Evolutionary conservation across 2,329 filamentous ascomycete species (phyloP).

Genomic region (Nemania sp.): DNA sequence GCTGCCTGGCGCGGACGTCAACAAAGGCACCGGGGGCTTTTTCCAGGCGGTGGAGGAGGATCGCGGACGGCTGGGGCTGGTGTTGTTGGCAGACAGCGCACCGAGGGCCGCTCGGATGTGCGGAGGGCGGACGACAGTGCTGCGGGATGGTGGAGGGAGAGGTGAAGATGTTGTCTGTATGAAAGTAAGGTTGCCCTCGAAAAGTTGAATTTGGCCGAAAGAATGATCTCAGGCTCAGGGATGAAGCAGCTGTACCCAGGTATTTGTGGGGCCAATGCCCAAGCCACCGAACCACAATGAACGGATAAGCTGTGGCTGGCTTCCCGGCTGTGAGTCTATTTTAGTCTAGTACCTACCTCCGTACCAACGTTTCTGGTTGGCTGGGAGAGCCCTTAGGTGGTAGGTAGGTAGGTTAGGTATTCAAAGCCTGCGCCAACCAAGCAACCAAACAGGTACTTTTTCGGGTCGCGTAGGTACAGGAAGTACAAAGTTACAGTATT

Average conservation of each 20-base stretch:
- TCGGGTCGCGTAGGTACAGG: too few species aligned
- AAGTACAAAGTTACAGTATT: too few species aligned
- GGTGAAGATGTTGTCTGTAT: constrained; percentile 33
- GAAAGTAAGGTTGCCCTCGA: constrained; percentile 33
- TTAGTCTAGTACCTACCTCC: too few species aligned
- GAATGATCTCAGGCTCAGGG: constrained; percentile 30
- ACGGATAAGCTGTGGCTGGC: constrained; percentile 13
- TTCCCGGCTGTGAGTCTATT: constrained; percentile 11
- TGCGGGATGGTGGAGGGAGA: constrained; percentile 33
- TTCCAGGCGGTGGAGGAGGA: constrained; percentile 21
- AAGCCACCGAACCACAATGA: background rate
- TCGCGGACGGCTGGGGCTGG: constrained; percentile 31
- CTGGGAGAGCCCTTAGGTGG: too few species aligned
- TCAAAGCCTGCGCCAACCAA: too few species aligned
- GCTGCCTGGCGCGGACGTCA: constrained; percentile 22
- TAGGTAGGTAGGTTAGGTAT: too few species aligned
- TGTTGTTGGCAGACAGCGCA: constrained; percentile 19
- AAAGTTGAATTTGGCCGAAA: constrained; percentile 39
- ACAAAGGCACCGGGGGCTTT: constrained; percentile 20
- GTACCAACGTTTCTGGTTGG: too few species aligned
- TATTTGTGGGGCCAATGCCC: constrained; percentile 8
- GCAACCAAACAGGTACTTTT: too few species aligned
- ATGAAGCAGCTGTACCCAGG: constrained; percentile 23
- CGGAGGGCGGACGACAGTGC: constrained; percentile 16
- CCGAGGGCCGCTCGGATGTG: constrained; percentile 27